Evolutionary conservation across 495 filamentous ascomycete genomes (phyloP), one percentile per base, ranked within the genome.

Genomic region (Podospora fimiseda): DNA sequence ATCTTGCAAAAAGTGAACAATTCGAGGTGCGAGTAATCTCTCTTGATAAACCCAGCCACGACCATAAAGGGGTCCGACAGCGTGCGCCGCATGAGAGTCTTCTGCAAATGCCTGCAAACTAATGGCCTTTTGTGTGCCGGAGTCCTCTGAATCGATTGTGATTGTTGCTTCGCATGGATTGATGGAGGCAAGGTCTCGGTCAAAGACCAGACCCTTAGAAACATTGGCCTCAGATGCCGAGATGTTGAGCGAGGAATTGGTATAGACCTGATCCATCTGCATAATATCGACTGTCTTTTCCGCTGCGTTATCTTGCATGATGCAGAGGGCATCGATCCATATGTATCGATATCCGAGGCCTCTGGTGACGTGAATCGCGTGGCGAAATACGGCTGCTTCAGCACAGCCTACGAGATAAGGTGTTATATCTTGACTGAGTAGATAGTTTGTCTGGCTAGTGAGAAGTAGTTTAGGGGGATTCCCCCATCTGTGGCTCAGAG

Each of bases 311-410:
- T 64, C 60, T 44, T 64, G 61, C 39, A 57, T 50, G 18, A 64
- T 62, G 41, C 61, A 64, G 1, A 64, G 46, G 18, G 55, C 50
- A 43, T 64, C 61, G 19, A 64, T 58, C 61, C 62, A 65, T 9
- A 65, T 20, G 42, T 58, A 65, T n/a, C 53, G 43, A 15, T 60
- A 51, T 18, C 48, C 48, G 4, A 51, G 38, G 3, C 48, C 48
- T 18, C 48, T 41, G 20, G 48, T 51, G 27, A 37, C 47, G 16
- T 50, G 47, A 33, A 50, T 50, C 16, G 47, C 47, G 18, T 51
- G 48, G 15, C 21, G 48, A 22, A 51, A 51, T 24, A 51, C 48
- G 36, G 48, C 48, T 42, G 48, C 21, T 3, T 51, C 48, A 9
- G 18, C 14, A 38, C 48, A 15, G 13, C 13, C 16, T 18, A 43